Base-by-base conservation (phyloP, 1,284 basidiomycete species). In the Cutaneotrichosporon dermatis region DNA sequence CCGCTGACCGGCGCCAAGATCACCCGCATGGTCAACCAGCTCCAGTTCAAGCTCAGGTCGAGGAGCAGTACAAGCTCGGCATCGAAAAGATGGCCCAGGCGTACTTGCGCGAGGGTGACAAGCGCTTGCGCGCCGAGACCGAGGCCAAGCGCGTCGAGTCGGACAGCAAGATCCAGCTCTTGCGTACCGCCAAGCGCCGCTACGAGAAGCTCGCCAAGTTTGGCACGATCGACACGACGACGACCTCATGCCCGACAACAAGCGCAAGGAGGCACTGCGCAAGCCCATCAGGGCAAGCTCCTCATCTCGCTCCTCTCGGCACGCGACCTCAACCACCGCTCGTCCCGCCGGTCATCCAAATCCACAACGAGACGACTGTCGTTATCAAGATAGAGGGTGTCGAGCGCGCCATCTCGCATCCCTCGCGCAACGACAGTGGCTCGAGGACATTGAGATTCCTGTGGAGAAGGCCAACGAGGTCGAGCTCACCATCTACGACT, bases 31-130 rank as follows among this genome's bases (percentile, higher is more conserved):
- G 85, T 99, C 59, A 93, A 98, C 79, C 94, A 98, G 79, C 87
- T 99, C 67, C 94, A 99, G 78, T 98, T 97, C 85, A 99, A 99
- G 81, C 87, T 98, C 92, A 95, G 79, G 91, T 99, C 67, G 96
- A 99, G 79, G 87, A 90, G 81, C 94, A 99, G 80, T 98, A 98
- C 83, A 96, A 96, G 82, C 85, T 88, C 72, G 96, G 96, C 51
- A 97, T 98, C 70, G 95, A 99, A 79, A 98, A 98, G 82, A 99
- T 99, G 94, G 90, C 90, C 41, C 90, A 88, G 74, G 81, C 95
- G 48, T 96, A 95, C 78, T 87, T 92, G 71, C 90, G 89, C 8
- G 95, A 98, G 70, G 94, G 94, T 52, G 95, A 99, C 80, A 94
- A 95, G 82, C 89, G 90, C 74, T 88, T 91, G 43, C 84, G 88